These are phyloP conservation scores for Gracilaria caudata DNA, from an alignment of 23 red algal species.

Conservation along the genomic window DNA sequence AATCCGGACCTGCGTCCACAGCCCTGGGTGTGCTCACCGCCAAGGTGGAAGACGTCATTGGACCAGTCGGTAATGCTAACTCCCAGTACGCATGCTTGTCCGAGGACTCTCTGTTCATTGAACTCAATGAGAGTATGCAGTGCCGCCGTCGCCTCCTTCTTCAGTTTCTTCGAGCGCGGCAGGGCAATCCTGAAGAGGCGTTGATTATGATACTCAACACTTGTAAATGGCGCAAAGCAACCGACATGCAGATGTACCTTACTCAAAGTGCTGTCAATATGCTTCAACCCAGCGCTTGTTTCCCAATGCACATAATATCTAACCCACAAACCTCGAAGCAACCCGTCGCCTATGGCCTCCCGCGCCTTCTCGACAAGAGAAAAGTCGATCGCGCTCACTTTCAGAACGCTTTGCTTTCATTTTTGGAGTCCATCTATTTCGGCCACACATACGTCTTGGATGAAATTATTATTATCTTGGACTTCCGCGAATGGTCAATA, in stretches of 20 bases:
- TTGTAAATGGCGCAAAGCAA: conserved; percentile 30
- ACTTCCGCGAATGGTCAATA: conserved; percentile 61
- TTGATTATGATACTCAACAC: conserved; percentile 30
- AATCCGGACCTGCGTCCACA: not conserved
- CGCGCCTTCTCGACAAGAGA: conserved; percentile 59
- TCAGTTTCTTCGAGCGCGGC: conserved; percentile 61
- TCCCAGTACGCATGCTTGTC: not conserved
- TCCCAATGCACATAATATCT: conserved; percentile 51
- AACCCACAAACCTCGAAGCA: conserved; percentile 30
- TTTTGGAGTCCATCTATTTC: conserved; percentile 49
- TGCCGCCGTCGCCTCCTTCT: conserved; percentile 23
- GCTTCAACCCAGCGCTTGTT: conserved; percentile 34
- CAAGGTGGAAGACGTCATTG: conserved; percentile 30
- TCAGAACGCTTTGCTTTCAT: conserved; percentile 58
- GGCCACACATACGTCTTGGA: conserved; percentile 51
- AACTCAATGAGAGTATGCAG: conserved; percentile 23
- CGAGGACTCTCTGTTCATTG: conserved; percentile 27
- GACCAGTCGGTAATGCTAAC: conserved; percentile 26
- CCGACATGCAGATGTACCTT: conserved; percentile 20
- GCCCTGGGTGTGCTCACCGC: conserved; percentile 25
- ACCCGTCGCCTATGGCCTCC: conserved; percentile 63
- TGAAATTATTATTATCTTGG: conserved; percentile 58
- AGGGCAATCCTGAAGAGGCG: conserved; percentile 31
- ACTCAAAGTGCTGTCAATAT: conserved; percentile 24
- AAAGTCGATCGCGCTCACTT: conserved; percentile 38